Percentiles rank a stretch among this genome's conserved stretches.
Evolutionary conservation across 371 early-diverging fungal species (phyloP).

Genomic region (Rhizopus delemar): DNA sequence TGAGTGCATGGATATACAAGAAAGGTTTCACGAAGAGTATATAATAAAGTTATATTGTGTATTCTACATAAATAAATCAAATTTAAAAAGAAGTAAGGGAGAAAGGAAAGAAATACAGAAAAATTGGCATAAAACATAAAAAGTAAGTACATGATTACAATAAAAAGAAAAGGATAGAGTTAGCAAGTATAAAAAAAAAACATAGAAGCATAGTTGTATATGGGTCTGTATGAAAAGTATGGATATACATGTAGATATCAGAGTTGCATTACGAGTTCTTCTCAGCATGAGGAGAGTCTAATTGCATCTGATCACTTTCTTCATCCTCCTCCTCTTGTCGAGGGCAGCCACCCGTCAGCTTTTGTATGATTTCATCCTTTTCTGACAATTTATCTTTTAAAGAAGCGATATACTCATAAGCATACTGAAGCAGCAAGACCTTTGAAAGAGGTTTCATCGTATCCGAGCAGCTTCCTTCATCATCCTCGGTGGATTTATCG

Average conservation of each 20-base stretch:
- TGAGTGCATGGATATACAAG: no score
- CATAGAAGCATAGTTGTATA: neutral
- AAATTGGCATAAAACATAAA: no score
- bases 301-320: neutral
- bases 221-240: neutral
- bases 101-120: no score
- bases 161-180: no score
- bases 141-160: no score
- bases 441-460: constrained; percentile 46
- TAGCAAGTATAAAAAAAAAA: neutral
- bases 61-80: no score
- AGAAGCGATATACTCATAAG: constrained; percentile 61
- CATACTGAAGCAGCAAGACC: constrained; percentile 50
- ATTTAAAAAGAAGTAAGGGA: no score
- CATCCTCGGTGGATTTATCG: neutral
- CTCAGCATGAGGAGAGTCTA: neutral
- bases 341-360: neutral
- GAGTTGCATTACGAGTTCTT: no score
- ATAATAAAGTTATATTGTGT: no score
- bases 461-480: constrained; percentile 3
- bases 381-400: constrained; percentile 40
- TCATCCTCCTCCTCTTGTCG: neutral
- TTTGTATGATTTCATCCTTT: constrained; percentile 26
- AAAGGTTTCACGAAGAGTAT: no score
- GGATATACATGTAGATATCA: neutral